These are phyloP conservation scores for Candida ortonii DNA, from an alignment of 805 yeast species.

Conservation along the genomic window DNA sequence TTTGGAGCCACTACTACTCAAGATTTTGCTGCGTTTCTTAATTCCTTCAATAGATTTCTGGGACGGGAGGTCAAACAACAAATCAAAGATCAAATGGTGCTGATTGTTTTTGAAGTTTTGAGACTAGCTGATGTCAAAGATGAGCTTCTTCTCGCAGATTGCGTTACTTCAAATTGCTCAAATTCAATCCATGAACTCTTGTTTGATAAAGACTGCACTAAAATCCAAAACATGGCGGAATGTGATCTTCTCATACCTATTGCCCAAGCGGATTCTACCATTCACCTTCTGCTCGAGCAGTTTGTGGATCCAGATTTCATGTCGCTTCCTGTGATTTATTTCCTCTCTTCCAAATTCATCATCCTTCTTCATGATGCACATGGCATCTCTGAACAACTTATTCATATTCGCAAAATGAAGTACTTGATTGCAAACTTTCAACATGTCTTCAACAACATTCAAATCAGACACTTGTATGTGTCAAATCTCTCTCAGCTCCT, in stretches of 20 bases:
- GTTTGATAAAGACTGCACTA: background rate
- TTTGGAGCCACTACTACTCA: constrained; percentile 30
- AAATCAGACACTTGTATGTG: constrained; percentile 24
- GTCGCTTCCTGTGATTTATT: constrained; percentile 35
- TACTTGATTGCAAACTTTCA: constrained; percentile 32
- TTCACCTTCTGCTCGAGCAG: constrained; percentile 8
- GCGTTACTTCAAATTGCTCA: background rate
- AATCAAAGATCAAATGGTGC: constrained; percentile 25
- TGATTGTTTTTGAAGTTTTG: constrained; percentile 39
- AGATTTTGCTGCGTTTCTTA: constrained; percentile 26
- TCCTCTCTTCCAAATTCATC: constrained; percentile 37
- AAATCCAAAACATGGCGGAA: constrained; percentile 13
- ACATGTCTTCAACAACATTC: constrained; percentile 11
- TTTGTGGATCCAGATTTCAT: constrained; percentile 30
- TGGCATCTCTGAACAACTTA: constrained; percentile 23
- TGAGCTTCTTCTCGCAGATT: constrained; percentile 22
- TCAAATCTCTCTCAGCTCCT: constrained; percentile 27
- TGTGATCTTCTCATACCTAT: constrained; percentile 19
- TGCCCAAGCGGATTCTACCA: constrained; percentile 6
- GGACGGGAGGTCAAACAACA: constrained; percentile 8
- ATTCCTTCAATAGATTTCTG: constrained; percentile 11
- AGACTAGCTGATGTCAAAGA: constrained; percentile 39
- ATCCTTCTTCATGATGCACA: constrained; percentile 23
- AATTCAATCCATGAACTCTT: constrained; percentile 1
- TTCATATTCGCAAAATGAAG: constrained; percentile 37